Percentiles rank a stretch among this genome's conserved stretches.
Evolutionary conservation across 1,284 basidiomycete genomes (phyloP).

Genomic region (Grifola frondosa): DNA sequence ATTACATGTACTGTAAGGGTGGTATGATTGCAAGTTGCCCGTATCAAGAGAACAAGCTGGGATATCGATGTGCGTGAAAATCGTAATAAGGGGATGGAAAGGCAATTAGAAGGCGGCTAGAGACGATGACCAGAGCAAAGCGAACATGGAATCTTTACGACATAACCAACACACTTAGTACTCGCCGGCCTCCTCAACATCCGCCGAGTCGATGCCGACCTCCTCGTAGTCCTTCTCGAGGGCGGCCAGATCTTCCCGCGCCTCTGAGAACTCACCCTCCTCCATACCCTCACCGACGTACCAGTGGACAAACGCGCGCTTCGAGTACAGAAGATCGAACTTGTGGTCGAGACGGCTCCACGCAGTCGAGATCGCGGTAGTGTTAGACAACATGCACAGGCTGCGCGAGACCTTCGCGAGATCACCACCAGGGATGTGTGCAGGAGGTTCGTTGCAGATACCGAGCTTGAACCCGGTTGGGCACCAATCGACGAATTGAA

Average conservation of each 20-base stretch:
- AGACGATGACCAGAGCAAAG: conserved; percentile 24
- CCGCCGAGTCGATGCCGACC: conserved; percentile 89
- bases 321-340: conserved; percentile 95
- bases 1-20: conserved; percentile 32
- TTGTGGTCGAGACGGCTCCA: conserved; percentile 96
- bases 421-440: conserved; percentile 83
- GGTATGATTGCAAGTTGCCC: conserved; percentile 32
- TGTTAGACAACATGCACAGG: conserved; percentile 89
- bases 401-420: conserved; percentile 85
- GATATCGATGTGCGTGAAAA: conserved; percentile 31
- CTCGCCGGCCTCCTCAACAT: conserved; percentile 78
- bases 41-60: conserved; percentile 25
- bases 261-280: conserved; percentile 98
- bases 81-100: conserved; percentile 23
- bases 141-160: conserved; percentile 20
- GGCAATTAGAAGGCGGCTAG: conserved; percentile 18
- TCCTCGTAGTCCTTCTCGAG: conserved; percentile 97
- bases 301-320: conserved; percentile 92
- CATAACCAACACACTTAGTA: conserved; percentile 48
- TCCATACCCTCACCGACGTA: conserved; percentile 99
- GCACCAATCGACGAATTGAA: conserved; percentile 89
- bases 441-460: conserved; percentile 88
- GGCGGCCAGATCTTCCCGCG: conserved; percentile 94
- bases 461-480: conserved; percentile 89
- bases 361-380: conserved; percentile 83